A percentile compares a stretch with the other conserved stretches of the same genome.
Conservation (phyloP, 805 yeast genomes). For the Pichia nanzhaoensis region DNA sequence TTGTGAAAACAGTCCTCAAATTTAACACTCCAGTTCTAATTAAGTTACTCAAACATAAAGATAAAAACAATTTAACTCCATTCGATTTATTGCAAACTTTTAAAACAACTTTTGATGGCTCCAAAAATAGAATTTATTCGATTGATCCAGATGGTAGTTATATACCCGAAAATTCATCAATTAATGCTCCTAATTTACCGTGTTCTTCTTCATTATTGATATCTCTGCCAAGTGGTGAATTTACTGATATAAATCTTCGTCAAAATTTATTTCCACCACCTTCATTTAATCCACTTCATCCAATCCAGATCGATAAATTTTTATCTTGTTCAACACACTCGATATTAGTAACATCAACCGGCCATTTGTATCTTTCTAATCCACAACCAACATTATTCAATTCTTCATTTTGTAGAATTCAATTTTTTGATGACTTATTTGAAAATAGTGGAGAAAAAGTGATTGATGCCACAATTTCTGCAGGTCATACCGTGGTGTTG, state of each 20-base stretch:
- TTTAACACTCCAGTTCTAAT: constrained; percentile 11
- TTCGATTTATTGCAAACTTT: constrained; percentile 47
- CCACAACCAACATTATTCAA: background rate
- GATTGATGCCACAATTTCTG: constrained; percentile 42
- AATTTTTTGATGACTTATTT: constrained; percentile 11
- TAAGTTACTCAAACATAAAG: constrained; percentile 47
- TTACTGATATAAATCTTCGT: background rate
- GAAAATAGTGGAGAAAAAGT: constrained; percentile 21
- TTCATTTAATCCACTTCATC: constrained; percentile 3
- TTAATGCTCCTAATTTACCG: too few species aligned
- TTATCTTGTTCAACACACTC: constrained; percentile 8
- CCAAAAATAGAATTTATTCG: background rate
- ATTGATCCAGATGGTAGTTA: constrained; percentile 8
- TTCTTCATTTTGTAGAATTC: constrained; percentile 8
- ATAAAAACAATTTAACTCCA: constrained; percentile 67
- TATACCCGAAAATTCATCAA: background rate
- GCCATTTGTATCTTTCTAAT: constrained; percentile 7
- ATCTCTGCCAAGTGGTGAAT: constrained; percentile 8
- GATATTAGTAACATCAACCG: constrained; percentile 11
- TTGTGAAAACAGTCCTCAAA: constrained; percentile 40
- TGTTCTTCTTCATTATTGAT: constrained; percentile 5
- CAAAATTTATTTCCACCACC: constrained; percentile 5
- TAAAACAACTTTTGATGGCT: constrained; percentile 1
- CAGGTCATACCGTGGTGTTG: constrained; percentile 61
- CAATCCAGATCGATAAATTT: constrained; percentile 4